Evolutionary conservation across 768 basidiomycete species (phyloP).

Genomic region (Suillus brevipes): DNA sequence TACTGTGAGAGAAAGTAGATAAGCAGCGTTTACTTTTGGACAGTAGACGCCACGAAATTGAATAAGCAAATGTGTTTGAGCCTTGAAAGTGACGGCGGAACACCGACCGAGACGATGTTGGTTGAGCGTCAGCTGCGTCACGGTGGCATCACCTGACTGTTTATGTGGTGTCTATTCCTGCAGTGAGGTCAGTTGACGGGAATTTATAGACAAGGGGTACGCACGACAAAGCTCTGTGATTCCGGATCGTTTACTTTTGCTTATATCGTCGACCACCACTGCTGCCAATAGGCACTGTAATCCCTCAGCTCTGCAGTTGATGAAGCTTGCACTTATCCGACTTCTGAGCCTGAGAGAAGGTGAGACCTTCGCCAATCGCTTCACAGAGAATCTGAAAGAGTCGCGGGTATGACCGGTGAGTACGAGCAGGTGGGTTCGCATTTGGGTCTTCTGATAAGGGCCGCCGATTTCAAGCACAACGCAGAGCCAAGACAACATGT

Average conservation of each 20-base stretch:
- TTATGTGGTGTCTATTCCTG: neutral
- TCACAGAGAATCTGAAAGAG: neutral
- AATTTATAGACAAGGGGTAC: neutral
- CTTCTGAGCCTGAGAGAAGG: neutral
- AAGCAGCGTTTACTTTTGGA: neutral
- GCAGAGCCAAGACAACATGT: neutral
- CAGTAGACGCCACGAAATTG: neutral
- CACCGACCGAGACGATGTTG: neutral
- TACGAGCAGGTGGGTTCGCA: neutral
- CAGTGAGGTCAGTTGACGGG: neutral
- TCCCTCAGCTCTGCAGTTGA: neutral
- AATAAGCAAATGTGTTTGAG: neutral
- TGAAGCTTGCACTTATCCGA: neutral
- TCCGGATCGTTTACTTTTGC: neutral
- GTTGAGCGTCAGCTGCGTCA: neutral
- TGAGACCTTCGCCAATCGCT: neutral
- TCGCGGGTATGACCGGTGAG: neutral
- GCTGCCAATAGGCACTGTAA: neutral
- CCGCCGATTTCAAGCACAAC: neutral
- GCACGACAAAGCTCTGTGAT: neutral
- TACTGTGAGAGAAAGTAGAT: neutral
- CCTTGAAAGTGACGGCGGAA: neutral
- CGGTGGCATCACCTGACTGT: neutral
- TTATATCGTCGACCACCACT: neutral
- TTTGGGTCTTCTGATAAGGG: neutral